Conservation (phyloP, 805 yeast species). For the Tetrapisispora taiwanensis region DNA sequence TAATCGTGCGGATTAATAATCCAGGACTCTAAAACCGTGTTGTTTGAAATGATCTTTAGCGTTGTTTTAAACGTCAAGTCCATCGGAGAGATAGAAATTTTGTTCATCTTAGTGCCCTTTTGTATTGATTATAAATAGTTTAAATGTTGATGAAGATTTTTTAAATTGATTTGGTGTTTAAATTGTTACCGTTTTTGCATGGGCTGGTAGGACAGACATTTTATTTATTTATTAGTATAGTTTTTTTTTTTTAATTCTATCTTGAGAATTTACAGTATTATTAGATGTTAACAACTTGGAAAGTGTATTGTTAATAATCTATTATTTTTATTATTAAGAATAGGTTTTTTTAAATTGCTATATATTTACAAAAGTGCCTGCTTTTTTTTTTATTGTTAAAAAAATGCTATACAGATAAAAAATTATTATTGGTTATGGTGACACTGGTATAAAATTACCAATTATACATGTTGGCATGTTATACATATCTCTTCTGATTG, state of each 20-base stretch:
- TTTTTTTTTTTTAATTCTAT: too few species aligned
- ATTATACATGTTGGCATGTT: conserved; percentile 94
- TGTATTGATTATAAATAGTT: conserved; percentile 18
- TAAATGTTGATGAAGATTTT: background rate
- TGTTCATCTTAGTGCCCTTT: conserved; percentile 65
- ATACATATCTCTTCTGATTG: conserved; percentile 83
- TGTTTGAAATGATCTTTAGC: conserved; percentile 37
- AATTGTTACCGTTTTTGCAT: conserved; percentile 24
- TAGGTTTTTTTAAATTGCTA: too few species aligned
- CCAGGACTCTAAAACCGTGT: conserved; percentile 68
- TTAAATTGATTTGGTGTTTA: background rate
- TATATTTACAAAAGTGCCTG: too few species aligned
- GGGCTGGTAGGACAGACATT: conserved; percentile 67
- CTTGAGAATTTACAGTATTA: too few species aligned
- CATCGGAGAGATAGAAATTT: conserved; percentile 45
- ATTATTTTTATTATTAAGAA: too few species aligned
- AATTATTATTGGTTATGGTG: conserved; percentile 7
- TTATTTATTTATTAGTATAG: conserved; percentile 8
- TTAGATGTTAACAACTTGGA: too few species aligned
- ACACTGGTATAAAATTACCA: conserved; percentile 84
- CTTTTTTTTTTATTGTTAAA: too few species aligned
- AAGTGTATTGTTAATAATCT: too few species aligned
- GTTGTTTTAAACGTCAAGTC: conserved; percentile 54
- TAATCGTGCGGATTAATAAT: conserved; percentile 55
- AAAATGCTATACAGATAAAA: too few species aligned